These are phyloP conservation scores for Lactarius tabidus DNA, from an alignment of 768 basidiomycete species.

Conservation along the genomic window DNA sequence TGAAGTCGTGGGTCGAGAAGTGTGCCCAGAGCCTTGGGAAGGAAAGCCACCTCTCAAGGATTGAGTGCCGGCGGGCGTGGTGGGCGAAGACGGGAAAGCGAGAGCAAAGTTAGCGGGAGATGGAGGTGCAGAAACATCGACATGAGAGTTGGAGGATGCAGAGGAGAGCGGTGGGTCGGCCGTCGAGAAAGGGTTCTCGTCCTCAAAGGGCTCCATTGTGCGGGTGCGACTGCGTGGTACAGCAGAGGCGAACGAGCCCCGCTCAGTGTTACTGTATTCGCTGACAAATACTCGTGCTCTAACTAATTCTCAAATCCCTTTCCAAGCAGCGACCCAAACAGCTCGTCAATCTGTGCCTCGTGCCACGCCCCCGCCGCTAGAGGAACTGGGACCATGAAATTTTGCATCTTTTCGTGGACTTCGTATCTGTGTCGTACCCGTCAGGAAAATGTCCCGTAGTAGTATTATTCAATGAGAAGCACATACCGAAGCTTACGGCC, in stretches of 20 bases:
- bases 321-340: slow-evolving; percentile 86
- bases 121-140: slow-evolving; percentile 55
- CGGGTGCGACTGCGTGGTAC: background rate
- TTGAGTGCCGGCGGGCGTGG: slow-evolving; percentile 26
- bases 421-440: slow-evolving; percentile 57
- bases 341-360: slow-evolving; percentile 92
- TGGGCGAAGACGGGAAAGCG: slow-evolving; percentile 44
- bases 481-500: slow-evolving; percentile 84
- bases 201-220: slow-evolving; percentile 38
- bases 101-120: slow-evolving; percentile 43
- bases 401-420: slow-evolving; percentile 92
- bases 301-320: slow-evolving; percentile 40
- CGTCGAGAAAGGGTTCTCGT: slow-evolving; percentile 42
- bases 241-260: background rate
- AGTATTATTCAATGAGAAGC: background rate
- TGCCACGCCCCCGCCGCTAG: slow-evolving; percentile 69
- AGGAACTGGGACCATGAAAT: slow-evolving; percentile 92
- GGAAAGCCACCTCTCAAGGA: slow-evolving; percentile 46
- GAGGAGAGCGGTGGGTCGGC: slow-evolving; percentile 38
- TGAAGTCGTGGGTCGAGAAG: slow-evolving; percentile 43
- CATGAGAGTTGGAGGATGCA: slow-evolving; percentile 50
- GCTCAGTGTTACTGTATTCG: background rate
- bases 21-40: slow-evolving; percentile 53
- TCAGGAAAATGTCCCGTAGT: background rate
- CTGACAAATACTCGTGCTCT: slow-evolving; percentile 14